Evolutionary conservation across 495 filamentous ascomycete species (phyloP), one percentile per base, ranked within the genome.

Genomic region (Penicillium lividum): DNA sequence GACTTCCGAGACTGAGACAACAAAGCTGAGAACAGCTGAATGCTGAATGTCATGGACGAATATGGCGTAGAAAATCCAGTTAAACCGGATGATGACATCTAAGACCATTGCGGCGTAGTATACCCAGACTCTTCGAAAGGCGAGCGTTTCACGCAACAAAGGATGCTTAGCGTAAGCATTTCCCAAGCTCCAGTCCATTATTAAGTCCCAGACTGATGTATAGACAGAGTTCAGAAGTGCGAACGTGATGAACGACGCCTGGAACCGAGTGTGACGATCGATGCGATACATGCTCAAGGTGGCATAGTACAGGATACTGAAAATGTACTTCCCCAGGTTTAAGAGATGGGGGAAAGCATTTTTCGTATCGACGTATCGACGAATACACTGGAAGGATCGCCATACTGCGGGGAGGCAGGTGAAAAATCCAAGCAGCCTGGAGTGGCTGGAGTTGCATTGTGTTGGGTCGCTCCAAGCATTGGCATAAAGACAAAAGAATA

Each of bases 401-500:
- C 88, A 93, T 29, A 97, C 84, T 6, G 87, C 89, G 1, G 94
- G 94, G 0, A 98, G 69, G 5, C 87, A 80, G n/a, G 82, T 82
- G 66, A 98, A 89, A 69, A 98, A 94, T 3, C 94, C 94, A 38
- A 98, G 73, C 0, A 94, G 77, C 25, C 89, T 81, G 1, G 91
- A 96, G 67, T 95, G 85, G 25, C 80, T 86, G 0, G 92, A 96
- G 67, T 94, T 98, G 73, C 94, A 98, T 61, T 84, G 79, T 2
- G 70, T 58, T 1, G 90, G 90, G 50, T 89, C 73, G 27, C 76
- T 62, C 91, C 92, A 98, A 34, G 82, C 65, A 33, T 84, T 73
- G 5, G 88, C 85, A 66, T 98, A 98, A 9, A 98, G 84, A 68
- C 94, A 98, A 67, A 97, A 97, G 72, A 98, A 97, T 3, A 98